Evolutionary conservation across 2,329 filamentous ascomycete genomes (phyloP).

Genomic region (Neoarthrinium moseri): DNA sequence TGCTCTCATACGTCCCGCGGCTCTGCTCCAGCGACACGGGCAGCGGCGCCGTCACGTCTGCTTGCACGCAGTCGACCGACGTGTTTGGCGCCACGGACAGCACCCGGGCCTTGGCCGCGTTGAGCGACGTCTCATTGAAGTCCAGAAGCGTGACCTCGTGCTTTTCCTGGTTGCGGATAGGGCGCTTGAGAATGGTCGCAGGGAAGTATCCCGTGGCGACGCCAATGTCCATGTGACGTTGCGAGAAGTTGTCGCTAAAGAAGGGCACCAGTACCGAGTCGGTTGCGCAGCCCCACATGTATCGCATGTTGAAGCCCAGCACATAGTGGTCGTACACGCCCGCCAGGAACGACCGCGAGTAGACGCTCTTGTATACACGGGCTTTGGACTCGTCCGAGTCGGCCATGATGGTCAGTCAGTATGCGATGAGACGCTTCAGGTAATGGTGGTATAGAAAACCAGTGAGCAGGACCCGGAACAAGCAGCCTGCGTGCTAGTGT

Average conservation of each 20-base stretch:
- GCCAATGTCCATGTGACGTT: conserved; percentile 37
- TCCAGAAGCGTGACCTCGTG: conserved; percentile 35
- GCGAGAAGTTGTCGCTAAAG: conserved; percentile 31
- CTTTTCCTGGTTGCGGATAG: conserved; percentile 13
- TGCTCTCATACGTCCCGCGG: conserved; percentile 35
- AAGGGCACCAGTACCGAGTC: conserved; percentile 28
- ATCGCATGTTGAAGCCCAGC: conserved; percentile 32
- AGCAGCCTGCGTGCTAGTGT: no score
- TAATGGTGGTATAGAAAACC: no score
- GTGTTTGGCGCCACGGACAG: conserved; percentile 16
- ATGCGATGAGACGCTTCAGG: no score
- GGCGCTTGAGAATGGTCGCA: conserved; percentile 21
- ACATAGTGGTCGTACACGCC: conserved; percentile 30
- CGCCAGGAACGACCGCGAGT: conserved; percentile 6
- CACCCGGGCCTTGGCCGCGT: conserved; percentile 24
- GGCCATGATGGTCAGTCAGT: no score
- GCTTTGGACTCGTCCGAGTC: not conserved
- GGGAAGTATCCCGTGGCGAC: conserved; percentile 40
- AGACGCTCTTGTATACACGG: conserved; percentile 7
- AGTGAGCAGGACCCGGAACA: no score
- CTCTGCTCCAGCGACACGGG: conserved; percentile 23
- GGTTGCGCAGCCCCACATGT: conserved; percentile 35
- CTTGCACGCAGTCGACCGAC: conserved; percentile 27
- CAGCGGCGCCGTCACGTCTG: conserved; percentile 33
- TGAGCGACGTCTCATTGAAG: conserved; percentile 31